Evolutionary conservation across 345 rosid genomes (phyloP).

Genomic region (Capsella bursapastoris): DNA sequence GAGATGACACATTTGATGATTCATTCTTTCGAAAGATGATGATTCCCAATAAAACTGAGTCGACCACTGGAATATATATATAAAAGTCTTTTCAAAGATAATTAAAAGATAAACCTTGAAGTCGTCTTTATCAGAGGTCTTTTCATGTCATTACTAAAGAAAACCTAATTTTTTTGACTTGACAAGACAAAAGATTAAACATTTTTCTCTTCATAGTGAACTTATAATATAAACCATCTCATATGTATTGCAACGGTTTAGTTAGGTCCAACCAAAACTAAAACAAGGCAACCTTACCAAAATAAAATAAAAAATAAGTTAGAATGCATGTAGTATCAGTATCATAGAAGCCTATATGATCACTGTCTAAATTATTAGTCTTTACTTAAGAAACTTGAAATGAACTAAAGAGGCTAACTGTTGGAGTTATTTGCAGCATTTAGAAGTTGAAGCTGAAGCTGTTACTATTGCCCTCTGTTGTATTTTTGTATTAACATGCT

Average conservation of each 20-base stretch:
- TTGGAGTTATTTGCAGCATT: constrained; percentile 24
- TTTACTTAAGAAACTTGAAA: too few species aligned
- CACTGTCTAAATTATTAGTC: constrained; percentile 31
- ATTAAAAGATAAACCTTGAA: neutral
- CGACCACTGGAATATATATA: neutral
- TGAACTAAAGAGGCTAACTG: too few species aligned
- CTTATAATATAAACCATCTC: neutral
- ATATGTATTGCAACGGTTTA: neutral
- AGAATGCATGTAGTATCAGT: neutral
- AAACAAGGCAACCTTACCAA: neutral
- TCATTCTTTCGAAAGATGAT: neutral
- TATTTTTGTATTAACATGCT: constrained; percentile 39
- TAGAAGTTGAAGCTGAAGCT: constrained; percentile 6
- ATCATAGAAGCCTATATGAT: neutral
- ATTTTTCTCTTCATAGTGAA: constrained; percentile 10
- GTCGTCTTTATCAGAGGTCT: neutral
- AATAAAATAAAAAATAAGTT: too few species aligned
- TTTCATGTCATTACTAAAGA: neutral
- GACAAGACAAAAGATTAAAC: constrained; percentile 5
- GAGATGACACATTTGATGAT: constrained; percentile 18
- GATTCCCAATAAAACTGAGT: neutral
- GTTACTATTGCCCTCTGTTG: constrained; percentile 45
- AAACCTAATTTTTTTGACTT: constrained; percentile 6
- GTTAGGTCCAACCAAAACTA: neutral
- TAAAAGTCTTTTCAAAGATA: neutral